Conservation (phyloP, 306 rosid genomes). For the Fragaria ananassa region DNA sequence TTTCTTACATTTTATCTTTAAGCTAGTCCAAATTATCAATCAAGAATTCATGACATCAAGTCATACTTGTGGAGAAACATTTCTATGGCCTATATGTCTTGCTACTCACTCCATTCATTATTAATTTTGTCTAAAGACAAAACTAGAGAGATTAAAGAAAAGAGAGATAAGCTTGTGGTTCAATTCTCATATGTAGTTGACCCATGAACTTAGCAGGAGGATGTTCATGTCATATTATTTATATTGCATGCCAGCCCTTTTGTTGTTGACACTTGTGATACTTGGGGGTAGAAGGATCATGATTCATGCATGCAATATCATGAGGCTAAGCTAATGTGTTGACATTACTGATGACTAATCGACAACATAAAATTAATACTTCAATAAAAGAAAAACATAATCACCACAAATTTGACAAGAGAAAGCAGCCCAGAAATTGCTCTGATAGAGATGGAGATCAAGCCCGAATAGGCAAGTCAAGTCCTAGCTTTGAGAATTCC, state of each 20-base stretch:
- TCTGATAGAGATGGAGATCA: not conserved
- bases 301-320: not conserved
- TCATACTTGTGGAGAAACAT: not conserved
- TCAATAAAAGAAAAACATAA: slow-evolving; percentile 3
- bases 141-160: too few species aligned
- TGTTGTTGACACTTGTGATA: not conserved
- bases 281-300: not conserved
- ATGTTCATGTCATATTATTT: not conserved
- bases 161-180: not conserved
- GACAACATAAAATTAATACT: not conserved
- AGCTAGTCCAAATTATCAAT: not conserved
- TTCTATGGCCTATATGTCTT: not conserved
- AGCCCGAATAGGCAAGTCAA: too few species aligned
- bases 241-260: not conserved
- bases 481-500: too few species aligned
- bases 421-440: not conserved
- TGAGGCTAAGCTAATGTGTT: not conserved
- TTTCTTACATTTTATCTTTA: not conserved
- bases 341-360: not conserved
- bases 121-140: not conserved
- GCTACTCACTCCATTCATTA: not conserved
- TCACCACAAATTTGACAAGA: slow-evolving; percentile 13
- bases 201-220: not conserved
- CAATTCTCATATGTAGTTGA: not conserved
- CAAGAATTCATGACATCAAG: not conserved